Conservation (phyloP, 2,329 filamentous ascomycete species). For the Exophiala oligosperma region DNA sequence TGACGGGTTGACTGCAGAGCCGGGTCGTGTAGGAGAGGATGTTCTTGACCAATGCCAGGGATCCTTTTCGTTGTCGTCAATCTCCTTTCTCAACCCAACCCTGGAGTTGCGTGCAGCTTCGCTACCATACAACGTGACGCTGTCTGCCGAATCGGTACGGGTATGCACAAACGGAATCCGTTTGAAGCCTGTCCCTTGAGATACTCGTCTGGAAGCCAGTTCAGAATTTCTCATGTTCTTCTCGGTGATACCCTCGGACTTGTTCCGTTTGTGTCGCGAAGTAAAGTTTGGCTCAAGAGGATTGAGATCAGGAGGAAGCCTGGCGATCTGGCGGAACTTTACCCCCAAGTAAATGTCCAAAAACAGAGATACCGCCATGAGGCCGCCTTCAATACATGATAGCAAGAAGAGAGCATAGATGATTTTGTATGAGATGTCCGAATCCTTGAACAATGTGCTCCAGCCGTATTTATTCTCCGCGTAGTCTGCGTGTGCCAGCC, state of each 20-base stretch:
- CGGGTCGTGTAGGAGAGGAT: slow-evolving; percentile 35
- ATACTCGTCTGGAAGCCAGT: slow-evolving; percentile 40
- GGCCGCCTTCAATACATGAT: slow-evolving; percentile 61
- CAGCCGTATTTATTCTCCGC: slow-evolving; percentile 53
- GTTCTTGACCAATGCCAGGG: slow-evolving; percentile 28
- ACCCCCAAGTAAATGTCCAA: slow-evolving; percentile 74
- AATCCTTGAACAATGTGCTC: slow-evolving; percentile 65
- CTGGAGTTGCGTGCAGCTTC: slow-evolving; percentile 27
- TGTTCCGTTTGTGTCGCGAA: slow-evolving; percentile 75
- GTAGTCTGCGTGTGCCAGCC: slow-evolving; percentile 55
- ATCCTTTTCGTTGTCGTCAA: slow-evolving; percentile 25
- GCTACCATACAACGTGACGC: slow-evolving; percentile 32
- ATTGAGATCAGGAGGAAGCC: slow-evolving; percentile 91
- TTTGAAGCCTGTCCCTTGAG: slow-evolving; percentile 14
- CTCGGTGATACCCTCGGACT: slow-evolving; percentile 55
- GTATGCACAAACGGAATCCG: slow-evolving; percentile 80
- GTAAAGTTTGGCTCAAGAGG: slow-evolving; percentile 80
- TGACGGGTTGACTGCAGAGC: slow-evolving; percentile 32
- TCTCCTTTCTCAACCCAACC: slow-evolving; percentile 25
- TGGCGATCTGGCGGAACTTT: slow-evolving; percentile 78
- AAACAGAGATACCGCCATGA: slow-evolving; percentile 70
- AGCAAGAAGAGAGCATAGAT: slow-evolving; percentile 68
- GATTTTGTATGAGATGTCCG: slow-evolving; percentile 58
- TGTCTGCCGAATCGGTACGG: slow-evolving; percentile 62
- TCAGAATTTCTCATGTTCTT: slow-evolving; percentile 61